Percentiles rank a stretch among this genome's conserved stretches.
phyloP scores from a whole-genome alignment of 768 basidiomycete genomes.

The Exidia glandulosa region DNA sequence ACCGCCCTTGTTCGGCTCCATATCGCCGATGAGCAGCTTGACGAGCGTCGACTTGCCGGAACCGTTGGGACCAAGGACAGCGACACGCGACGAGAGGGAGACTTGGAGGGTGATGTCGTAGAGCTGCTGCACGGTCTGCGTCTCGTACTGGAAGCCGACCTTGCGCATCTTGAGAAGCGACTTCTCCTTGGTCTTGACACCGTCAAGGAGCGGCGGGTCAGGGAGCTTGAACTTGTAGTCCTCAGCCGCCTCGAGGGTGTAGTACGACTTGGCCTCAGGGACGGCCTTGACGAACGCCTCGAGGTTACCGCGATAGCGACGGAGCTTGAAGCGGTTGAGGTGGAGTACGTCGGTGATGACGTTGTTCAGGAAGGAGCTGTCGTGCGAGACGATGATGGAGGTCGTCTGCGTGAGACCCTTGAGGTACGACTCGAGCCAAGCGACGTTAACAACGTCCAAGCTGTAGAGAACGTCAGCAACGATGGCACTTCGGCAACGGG shows the following conservation, averaged over 20 bases:
- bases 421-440: slow-evolving; percentile 94
- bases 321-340: slow-evolving; percentile 96
- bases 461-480: background rate
- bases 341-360: slow-evolving; percentile 97
- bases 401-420: slow-evolving; percentile 81
- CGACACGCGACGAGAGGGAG: slow-evolving; percentile 95
- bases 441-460: slow-evolving; percentile 93
- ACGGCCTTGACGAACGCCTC: slow-evolving; percentile 89
- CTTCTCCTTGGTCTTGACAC: slow-evolving; percentile 99
- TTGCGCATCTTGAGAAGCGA: slow-evolving; percentile 93
- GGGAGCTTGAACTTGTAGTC: slow-evolving; percentile 99
- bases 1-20: slow-evolving; percentile 93
- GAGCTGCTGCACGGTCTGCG: slow-evolving; percentile 75
- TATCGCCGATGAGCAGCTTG: slow-evolving; percentile 92
- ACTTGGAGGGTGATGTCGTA: slow-evolving; percentile 95
- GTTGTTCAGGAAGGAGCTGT: slow-evolving; percentile 95
- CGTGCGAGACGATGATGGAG: slow-evolving; percentile 97
- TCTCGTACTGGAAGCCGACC: slow-evolving; percentile 94
- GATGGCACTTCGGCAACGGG: background rate
- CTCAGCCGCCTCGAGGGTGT: slow-evolving; percentile 88
- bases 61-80: slow-evolving; percentile 96
- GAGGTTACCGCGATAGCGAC: slow-evolving; percentile 90
- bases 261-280: slow-evolving; percentile 96
- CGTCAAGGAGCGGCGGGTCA: slow-evolving; percentile 91
- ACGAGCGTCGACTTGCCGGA: slow-evolving; percentile 97